Evolutionary conservation across 2,329 filamentous ascomycete species (phyloP).

Genomic region (Colletotrichum sp.): DNA sequence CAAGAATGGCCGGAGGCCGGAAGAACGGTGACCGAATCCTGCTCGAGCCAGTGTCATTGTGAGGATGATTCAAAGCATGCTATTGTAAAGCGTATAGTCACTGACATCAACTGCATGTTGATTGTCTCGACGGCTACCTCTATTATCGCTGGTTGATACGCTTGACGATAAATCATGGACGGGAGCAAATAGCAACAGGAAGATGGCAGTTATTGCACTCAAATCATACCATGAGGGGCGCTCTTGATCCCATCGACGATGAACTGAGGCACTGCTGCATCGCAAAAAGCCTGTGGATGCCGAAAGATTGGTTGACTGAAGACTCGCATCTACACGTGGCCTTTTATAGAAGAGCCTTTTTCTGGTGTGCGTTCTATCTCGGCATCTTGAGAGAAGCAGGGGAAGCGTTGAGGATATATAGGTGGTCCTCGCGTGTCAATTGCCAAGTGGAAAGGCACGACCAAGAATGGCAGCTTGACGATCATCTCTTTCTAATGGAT

Average conservation of each 20-base stretch:
- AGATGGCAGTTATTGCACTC: not conserved
- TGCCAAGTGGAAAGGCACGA: not conserved
- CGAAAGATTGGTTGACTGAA: not conserved
- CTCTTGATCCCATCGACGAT: not conserved
- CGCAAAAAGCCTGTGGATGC: not conserved
- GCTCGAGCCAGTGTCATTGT: not conserved
- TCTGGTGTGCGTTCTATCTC: not conserved
- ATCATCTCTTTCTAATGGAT: not conserved
- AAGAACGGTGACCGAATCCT: not conserved
- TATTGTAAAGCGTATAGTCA: not conserved
- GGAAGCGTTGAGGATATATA: not conserved
- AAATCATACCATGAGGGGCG: rapidly evolving
- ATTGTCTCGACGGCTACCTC: not conserved
- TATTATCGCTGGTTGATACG: not conserved
- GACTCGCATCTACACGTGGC: too few species aligned
- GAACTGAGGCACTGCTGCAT: not conserved
- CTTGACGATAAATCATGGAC: not conserved
- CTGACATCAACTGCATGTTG: not conserved
- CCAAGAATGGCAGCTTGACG: not conserved
- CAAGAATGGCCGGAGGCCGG: not conserved
- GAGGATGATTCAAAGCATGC: not conserved
- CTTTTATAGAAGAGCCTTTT: too few species aligned
- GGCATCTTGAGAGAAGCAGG: not conserved
- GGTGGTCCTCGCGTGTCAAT: not conserved
- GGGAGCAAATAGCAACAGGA: not conserved